phyloP scores from a whole-genome alignment of 2,329 filamentous ascomycete species.

The Fonsecaea nubica region DNA sequence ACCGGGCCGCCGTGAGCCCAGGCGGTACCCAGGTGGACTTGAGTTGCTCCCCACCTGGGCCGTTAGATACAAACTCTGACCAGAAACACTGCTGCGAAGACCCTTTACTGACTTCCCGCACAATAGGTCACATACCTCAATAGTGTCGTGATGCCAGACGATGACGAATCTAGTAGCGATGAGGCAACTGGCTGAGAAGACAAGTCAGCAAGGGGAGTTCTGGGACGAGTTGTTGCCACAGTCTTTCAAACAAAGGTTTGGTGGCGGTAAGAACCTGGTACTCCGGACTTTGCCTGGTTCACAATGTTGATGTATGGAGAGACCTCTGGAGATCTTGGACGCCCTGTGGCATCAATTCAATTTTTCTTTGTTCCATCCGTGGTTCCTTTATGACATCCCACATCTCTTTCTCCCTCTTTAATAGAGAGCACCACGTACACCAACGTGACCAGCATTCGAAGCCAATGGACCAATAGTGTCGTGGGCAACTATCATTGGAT shows the following conservation, averaged over 20 bases:
- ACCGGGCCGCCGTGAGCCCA: conserved; percentile 19
- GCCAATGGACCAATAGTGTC: neutral
- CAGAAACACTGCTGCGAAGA: neutral
- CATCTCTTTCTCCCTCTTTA: neutral
- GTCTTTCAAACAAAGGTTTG: neutral
- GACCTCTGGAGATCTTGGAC: neutral
- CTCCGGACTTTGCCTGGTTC: neutral
- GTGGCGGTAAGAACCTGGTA: neutral
- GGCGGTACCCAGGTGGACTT: conserved; percentile 8
- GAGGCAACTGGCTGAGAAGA: conserved; percentile 30
- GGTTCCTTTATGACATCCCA: neutral
- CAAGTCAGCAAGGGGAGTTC: conserved; percentile 7
- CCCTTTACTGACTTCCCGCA: conserved; percentile 22
- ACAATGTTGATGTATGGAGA: neutral
- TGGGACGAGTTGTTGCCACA: conserved; percentile 11
- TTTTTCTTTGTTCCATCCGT: neutral
- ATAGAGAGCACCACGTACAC: neutral
- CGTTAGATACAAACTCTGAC: conserved; percentile 8
- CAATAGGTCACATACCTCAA: conserved; percentile 73
- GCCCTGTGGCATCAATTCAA: neutral
- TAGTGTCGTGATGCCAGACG: conserved; percentile 75
- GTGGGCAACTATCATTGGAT: neutral
- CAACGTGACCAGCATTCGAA: neutral
- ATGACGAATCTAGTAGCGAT: conserved; percentile 42
- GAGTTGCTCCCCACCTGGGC: conserved; percentile 8